Evolutionary conservation across 1,284 basidiomycete species (phyloP), one percentile per base, ranked within the genome.

Genomic region (Sporisorium exsertum): DNA sequence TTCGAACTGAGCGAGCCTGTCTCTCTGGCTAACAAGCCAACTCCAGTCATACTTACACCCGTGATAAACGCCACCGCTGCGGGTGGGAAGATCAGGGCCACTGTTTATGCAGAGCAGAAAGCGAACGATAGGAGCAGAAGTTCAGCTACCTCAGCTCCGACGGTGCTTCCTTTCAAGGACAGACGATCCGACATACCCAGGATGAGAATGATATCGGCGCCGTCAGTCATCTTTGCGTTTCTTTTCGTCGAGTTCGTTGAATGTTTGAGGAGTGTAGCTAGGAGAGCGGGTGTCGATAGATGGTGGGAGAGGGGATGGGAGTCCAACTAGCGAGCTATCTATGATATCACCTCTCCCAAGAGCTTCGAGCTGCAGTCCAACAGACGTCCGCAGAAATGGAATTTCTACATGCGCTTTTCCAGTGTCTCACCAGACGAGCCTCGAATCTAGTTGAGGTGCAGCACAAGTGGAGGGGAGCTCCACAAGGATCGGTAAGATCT

Each of bases 11-110:
- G 29, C 42, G 24, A 42, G 37, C 9, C 35, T 42, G 18, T 18
- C 16, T 54, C 37, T 54, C 5, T 4, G 15, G 9, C n/a, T 35
- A 22, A 52, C 32, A 9, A 22, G 20, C 20, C 13, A 7, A 16
- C 22, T 13, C 12, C 12, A 7, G 5, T 15, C n/a, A 27, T 24
- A 75, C 72, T 53, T 46, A 75, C 72, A 26, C 92, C 92, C 1
- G 92, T 90, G 73, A 94, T 88, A 82, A 93, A 90, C 1, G 87
- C 89, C 9, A 90, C 92, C 0, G 92, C 86, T 3, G 87, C 87
- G 26, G 88, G 88, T 3, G 88, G 88, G 84, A 88, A 88, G 78
- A 88, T 80, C 84, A 96, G 93, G 18, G 93, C 91, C 64, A 93
- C 74, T 72, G 52, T 47, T 33, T 18, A 9, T 33, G 27, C 45